Evolutionary conservation across 2,329 filamentous ascomycete genomes (phyloP).

Genomic region (Diaporthe helianthi): DNA sequence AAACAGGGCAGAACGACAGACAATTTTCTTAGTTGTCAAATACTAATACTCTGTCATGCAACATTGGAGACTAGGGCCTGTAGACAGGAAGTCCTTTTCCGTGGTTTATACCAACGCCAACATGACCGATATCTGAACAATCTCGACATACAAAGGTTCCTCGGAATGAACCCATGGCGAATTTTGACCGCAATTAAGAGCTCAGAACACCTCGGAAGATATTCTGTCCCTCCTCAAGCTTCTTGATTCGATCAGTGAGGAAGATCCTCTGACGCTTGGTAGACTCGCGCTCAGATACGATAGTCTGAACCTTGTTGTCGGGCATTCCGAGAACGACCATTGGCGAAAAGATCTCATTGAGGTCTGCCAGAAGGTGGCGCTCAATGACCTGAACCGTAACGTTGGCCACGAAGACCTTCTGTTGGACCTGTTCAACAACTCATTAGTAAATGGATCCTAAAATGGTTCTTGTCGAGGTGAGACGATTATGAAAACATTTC

Average conservation of each 20-base stretch:
- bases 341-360: constrained; percentile 9
- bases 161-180: no score
- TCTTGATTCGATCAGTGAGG: constrained; percentile 1
- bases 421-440: constrained; percentile 1
- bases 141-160: no score
- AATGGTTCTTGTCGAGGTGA: no score
- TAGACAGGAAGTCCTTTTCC: no score
- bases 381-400: constrained; percentile 27
- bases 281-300: not conserved
- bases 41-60: no score
- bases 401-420: constrained; percentile 22
- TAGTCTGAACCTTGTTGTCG: not conserved
- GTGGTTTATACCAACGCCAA: no score
- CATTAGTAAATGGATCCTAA: no score
- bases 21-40: no score
- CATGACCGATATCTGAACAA: no score
- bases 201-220: not conserved
- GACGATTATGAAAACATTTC: no score
- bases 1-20: no score
- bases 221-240: constrained; percentile 26
- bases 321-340: not conserved
- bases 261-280: not conserved
- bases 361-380: constrained; percentile 5
- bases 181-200: not conserved
- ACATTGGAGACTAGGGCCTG: no score